Conservation (phyloP, 2,329 filamentous ascomycete species). For the Corniculantispora saksenae region DNA sequence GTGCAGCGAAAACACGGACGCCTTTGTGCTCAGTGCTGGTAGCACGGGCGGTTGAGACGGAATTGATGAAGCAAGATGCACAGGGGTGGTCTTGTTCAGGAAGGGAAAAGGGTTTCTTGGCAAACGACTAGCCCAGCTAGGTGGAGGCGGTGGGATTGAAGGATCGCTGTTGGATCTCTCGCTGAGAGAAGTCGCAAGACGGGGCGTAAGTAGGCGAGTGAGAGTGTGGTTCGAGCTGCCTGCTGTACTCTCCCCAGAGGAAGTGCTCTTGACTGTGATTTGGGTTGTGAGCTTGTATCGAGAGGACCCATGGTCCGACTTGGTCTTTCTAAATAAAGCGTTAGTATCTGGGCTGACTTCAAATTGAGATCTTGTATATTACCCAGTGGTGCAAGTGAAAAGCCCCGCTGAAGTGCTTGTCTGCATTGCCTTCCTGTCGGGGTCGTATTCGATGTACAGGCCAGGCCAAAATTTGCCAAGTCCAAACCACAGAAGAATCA, state of each 20-base stretch:
- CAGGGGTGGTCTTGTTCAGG: background rate
- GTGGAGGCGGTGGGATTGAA: background rate
- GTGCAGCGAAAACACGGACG: background rate
- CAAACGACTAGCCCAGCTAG: background rate
- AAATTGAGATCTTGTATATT: background rate
- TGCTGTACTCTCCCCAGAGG: slow-evolving; percentile 7
- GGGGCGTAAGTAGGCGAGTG: background rate
- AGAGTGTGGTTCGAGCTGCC: background rate
- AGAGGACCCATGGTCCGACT: background rate
- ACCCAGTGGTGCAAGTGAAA: background rate
- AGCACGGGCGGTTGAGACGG: background rate
- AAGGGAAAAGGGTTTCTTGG: slow-evolving; percentile 13
- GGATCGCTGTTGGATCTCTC: background rate
- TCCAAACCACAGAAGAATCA: slow-evolving; percentile 39
- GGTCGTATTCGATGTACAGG: slow-evolving; percentile 42
- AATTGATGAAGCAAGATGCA: background rate
- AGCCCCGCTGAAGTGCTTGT: background rate
- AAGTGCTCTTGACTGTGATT: background rate
- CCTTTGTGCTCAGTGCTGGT: background rate
- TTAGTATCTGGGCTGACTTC: background rate
- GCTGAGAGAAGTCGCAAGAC: background rate
- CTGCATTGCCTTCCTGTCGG: slow-evolving; percentile 28
- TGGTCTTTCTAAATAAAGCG: background rate
- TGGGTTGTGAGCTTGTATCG: background rate
- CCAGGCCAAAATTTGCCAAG: slow-evolving; percentile 46